Base-by-base conservation (phyloP, 202 grass and related monocot species). In the Setaria viridis region DNA sequence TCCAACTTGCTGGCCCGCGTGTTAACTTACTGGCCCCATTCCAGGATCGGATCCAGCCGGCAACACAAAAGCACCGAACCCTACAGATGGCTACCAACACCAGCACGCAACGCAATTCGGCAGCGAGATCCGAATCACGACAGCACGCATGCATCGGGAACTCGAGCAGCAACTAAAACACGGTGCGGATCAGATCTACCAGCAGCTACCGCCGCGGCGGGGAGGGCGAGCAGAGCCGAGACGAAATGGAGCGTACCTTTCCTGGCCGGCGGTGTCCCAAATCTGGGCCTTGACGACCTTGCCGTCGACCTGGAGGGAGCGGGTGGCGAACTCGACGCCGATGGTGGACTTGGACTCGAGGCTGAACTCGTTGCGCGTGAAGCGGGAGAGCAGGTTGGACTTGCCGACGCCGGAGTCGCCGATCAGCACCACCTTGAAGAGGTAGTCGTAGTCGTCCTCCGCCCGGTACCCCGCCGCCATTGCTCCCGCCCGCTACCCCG, bases 251-350 rank as follows among this genome's bases (percentile, higher is more conserved):
- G 2, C 76, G 47, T 78, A 98, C 95, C 95, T 82, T 76, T 98
- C 95, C 74, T 98, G 95, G 11, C 95, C 93, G 11, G 95, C 95
- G 37, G 95, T 95, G 84, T 98, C 93, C 95, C 93, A 98, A 95
- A 98, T 98, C 95, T 98, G 95, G 32, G 95, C 93, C 95, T 98
- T 98, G 85, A 98, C 85, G 82, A 98, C 91, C 92, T 98, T 98
- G 79, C 91, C 91, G 72, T 98, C 91, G 75, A 98, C 93, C 37
- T 88, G 93, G 78, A 98, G 86, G 80, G 92, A 95, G 25, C 95
- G 89, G 4, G 95, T 98, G 88, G 95, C 95, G 88, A 95, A 95
- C 91, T 95, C 95, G 71, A 98, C 93, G 16, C 93, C 95, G 86
- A 98, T 98, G 76, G 95, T 98, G 80, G 95, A 98, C 86, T 98